Percentiles rank a stretch among this genome's conserved stretches.
These are phyloP conservation scores for Ulota crispa DNA, from an alignment of 225 moss, liverwort and hornwort species.

Conservation along the genomic window DNA sequence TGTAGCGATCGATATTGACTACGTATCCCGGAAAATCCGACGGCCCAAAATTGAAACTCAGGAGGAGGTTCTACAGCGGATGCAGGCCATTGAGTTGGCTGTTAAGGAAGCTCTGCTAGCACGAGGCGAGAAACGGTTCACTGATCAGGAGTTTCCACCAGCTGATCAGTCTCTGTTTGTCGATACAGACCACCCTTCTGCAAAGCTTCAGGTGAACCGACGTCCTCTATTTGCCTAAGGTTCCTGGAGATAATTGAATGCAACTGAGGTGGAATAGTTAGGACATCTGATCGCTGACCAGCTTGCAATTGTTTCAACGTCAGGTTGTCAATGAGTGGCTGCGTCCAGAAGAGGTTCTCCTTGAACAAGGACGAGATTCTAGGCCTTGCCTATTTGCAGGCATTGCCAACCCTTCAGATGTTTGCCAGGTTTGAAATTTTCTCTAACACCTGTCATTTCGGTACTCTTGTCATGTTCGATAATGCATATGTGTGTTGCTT, in stretches of 20 bases:
- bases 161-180: slow-evolving; percentile 85
- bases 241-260: slow-evolving; percentile 7
- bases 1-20: slow-evolving; percentile 84
- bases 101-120: slow-evolving; percentile 95
- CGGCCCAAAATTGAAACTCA: slow-evolving; percentile 88
- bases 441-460: not conserved
- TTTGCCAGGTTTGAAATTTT: slow-evolving; percentile 76
- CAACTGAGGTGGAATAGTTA: not conserved
- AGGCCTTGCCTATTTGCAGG: slow-evolving; percentile 86
- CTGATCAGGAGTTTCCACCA: slow-evolving; percentile 99
- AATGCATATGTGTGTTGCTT: not conserved
- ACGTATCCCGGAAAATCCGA: slow-evolving; percentile 79
- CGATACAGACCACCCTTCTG: slow-evolving; percentile 74
- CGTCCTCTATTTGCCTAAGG: not conserved
- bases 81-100: slow-evolving; percentile 97
- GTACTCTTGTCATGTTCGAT: not conserved
- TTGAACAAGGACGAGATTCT: slow-evolving; percentile 59
- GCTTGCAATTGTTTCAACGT: not conserved
- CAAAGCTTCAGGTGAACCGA: slow-evolving; percentile 81
- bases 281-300: slow-evolving; percentile 6
- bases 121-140: slow-evolving; percentile 86
- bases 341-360: slow-evolving; percentile 79
- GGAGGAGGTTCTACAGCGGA: slow-evolving; percentile 90
- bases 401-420: slow-evolving; percentile 90
- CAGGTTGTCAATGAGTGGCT: slow-evolving; percentile 95